Evolutionary conservation across 176 grass and related monocot genomes (phyloP).

Genomic region (Paspalum notatum): DNA sequence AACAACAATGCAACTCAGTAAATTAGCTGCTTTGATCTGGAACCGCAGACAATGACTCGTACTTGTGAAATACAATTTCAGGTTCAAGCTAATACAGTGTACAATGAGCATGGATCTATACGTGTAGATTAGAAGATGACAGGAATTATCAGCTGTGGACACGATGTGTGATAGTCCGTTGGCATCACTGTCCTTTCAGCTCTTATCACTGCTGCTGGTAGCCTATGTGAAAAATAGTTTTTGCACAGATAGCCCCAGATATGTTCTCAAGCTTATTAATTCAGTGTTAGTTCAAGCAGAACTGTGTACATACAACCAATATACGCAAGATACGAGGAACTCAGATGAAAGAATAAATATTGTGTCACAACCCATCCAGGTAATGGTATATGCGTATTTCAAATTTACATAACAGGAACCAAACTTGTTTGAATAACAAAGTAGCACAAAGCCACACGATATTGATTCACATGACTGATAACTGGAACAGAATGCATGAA

Average conservation of each 20-base stretch:
- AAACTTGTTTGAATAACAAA: neutral
- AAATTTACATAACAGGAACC: neutral
- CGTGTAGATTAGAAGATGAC: constrained; percentile 31
- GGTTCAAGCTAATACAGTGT: constrained; percentile 30
- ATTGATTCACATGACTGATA: neutral
- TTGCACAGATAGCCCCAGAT: constrained; percentile 24
- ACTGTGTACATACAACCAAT: constrained; percentile 25
- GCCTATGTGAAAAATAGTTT: constrained; percentile 20
- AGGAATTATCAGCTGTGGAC: neutral
- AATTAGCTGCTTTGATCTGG: neutral
- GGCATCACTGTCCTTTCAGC: neutral
- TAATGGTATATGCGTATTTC: neutral
- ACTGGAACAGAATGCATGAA: constrained; percentile 7
- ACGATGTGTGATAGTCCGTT: neutral
- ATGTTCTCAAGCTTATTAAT: neutral
- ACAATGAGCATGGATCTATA: constrained; percentile 4
- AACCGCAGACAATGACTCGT: constrained; percentile 14
- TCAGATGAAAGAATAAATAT: constrained; percentile 11
- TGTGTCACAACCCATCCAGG: neutral
- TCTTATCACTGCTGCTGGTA: neutral
- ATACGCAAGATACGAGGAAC: neutral
- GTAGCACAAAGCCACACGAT: neutral
- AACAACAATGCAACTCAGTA: neutral
- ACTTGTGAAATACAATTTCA: constrained; percentile 39
- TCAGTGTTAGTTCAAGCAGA: constrained; percentile 23